Evolutionary conservation across 805 yeast genomes (phyloP), one percentile per base, ranked within the genome.

Genomic region (Saccharomycopsis synnaedendra): DNA sequence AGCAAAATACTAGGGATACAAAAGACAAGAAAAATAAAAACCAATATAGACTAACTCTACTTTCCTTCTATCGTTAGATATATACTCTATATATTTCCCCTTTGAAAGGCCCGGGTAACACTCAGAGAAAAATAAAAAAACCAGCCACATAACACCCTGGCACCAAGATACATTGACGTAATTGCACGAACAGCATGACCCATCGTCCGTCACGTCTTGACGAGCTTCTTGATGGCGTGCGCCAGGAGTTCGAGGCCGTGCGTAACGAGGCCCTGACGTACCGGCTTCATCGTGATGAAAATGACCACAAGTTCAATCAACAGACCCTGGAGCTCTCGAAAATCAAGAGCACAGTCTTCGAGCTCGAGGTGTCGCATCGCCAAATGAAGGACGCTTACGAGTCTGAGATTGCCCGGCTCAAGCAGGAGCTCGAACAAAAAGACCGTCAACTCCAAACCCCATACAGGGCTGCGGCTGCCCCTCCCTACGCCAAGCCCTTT

Each of bases 251-350:
- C 57, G 90, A 85, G 57, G 76, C 75, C 55, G 82, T 90, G 45
- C 75, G 85, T 53, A 79, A 78, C 60, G 97, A 90, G 65, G 95
- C 96, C 10, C 75, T 87, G 45, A 29, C 37, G 8, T 85, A 80
- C 65, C 79, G 90, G 58, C 78, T 85, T 64, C 96, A 88, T 64
- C 89, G 87, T 68, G 95, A 87, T 63, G 96, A 89, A 63, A 85
- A 80, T 57, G 97, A 90, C 65, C 71, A 82, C 57, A 89, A 89
- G 63, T 80, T 86, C 62, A 82, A 77, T 61, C 97, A 89, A 67
- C 97, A 90, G 66, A 81, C 87, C 49, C 84, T 82, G 46, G 98
- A 93, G 65, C 80, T 90, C 76, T 89, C 88, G 62, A 95, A 85
- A 62, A 88, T 90, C 49, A 78, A 96, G 59, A 94, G 88, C 60